Percentiles rank a stretch among this genome's conserved stretches.
Evolutionary conservation across 2,329 filamentous ascomycete species (phyloP).

Genomic region (Incumbomyces delicatus): DNA sequence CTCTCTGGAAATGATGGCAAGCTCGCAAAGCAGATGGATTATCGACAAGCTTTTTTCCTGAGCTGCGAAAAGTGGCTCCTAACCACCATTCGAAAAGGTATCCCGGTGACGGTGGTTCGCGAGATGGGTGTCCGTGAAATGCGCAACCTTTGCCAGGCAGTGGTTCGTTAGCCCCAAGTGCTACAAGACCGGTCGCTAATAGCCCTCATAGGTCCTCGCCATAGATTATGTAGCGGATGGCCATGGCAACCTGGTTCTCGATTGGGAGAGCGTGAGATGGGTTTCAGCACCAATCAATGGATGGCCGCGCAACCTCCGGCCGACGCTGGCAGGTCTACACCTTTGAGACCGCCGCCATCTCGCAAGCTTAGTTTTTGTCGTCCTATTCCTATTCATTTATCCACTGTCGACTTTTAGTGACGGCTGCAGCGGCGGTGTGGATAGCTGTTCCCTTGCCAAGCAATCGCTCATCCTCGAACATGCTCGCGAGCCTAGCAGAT

Average conservation of each 20-base stretch:
- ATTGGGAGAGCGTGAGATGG: neutral
- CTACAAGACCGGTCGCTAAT: neutral
- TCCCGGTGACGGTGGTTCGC: conserved; percentile 3
- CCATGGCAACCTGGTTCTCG: neutral
- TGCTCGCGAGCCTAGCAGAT: neutral
- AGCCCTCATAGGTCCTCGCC: neutral
- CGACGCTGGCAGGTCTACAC: neutral
- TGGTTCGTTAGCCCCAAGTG: neutral
- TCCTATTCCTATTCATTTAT: no score
- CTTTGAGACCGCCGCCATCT: neutral
- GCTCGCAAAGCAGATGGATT: conserved; percentile 1
- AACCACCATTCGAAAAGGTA: neutral
- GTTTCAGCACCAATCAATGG: neutral
- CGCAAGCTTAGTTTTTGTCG: neutral
- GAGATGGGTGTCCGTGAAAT: conserved; percentile 1
- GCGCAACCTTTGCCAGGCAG: neutral
- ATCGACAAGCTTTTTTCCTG: neutral
- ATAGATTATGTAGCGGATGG: conserved; percentile 4
- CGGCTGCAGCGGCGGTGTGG: neutral
- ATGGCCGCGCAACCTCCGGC: conserved; percentile 2
- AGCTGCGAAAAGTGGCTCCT: conserved; percentile 2
- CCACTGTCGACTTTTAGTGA: neutral
- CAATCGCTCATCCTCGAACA: neutral
- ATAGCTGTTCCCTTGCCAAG: neutral
- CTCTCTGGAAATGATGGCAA: neutral